Percentiles rank a stretch among this genome's conserved stretches.
Evolutionary conservation across 106 monocot species (phyloP).

Genomic region (Posidonia australis): DNA sequence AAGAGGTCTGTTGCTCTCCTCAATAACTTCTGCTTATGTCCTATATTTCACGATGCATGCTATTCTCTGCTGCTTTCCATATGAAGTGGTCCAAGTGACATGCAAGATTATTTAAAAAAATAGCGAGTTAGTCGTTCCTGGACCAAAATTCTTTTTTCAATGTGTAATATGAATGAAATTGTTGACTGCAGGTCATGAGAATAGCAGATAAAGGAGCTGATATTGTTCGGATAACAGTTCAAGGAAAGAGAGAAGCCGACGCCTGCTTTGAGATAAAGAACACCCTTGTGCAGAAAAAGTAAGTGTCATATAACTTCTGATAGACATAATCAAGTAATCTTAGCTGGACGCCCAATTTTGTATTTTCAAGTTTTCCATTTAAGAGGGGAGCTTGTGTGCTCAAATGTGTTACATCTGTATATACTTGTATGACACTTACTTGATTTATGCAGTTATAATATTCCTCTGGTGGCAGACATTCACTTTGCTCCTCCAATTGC

Average conservation of each 20-base stretch:
- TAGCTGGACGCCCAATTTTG: not conserved
- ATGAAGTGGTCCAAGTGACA: not conserved
- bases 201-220: constrained; percentile 99
- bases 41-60: not conserved
- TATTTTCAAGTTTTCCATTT: not conserved
- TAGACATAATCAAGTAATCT: not conserved
- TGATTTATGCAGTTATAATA: constrained; percentile 66
- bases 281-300: constrained; percentile 91
- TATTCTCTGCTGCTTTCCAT: not conserved
- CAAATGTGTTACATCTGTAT: too few species aligned
- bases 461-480: constrained; percentile 97
- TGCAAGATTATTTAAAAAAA: not conserved
- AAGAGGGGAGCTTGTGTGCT: not conserved
- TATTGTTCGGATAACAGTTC: constrained; percentile 93
- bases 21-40: too few species aligned
- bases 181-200: constrained; percentile 99
- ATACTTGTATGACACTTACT: too few species aligned
- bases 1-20: constrained; percentile 46
- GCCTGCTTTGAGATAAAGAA: constrained; percentile 99
- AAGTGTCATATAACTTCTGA: constrained; percentile 5
- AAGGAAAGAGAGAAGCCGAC: constrained; percentile 98
- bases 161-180: not conserved
- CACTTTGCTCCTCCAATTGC: constrained; percentile 98
- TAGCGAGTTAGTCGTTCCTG: too few species aligned
- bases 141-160: too few species aligned